Base-by-base conservation (phyloP, 179 eudicot genomes). In the Patellifolia procumbens region DNA sequence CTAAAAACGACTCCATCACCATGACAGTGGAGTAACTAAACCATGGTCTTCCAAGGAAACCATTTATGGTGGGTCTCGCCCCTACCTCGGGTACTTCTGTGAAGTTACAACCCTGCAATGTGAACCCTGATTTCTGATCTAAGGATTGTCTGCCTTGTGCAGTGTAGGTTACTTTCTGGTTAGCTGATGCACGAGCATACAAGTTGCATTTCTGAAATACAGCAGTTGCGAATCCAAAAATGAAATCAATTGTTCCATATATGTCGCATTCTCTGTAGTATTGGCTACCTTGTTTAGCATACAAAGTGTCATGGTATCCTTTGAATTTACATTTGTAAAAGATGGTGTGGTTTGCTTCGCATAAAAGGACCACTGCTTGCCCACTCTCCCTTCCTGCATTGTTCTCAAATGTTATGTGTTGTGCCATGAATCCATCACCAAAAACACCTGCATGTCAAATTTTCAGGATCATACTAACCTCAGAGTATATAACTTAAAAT, bases 261-360 rank as follows among this genome's bases (percentile, higher is more conserved):
- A 83, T 83, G 37, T 80, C 80, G 12, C 83, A 83, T 10, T 80
- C 86, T 61, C 83, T 64, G 20, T 80, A 83, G 73, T 66, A 83
- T 17, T 83, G 86, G 2, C 11, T 55, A 20, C 82, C 80, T 73
- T 64, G 7, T 69, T 79, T 76, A 0, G 86, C 81, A 15, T 66
- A 83, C 20, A 83, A 53, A 0, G 86, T 83, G 70, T 83, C 86
- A 11, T 83, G 86, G 76, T 79, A 80, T 2, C 83, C 86, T 5
- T 51, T 34, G 55, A 83, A 51, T 20, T 43, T 73, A 26, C 83
- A 83, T 48, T 45, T 68, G 73, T 83, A 80, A 51, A 83, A 80
- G 13, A 68, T 72, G 22, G 78, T 28, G 66, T 72, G 37, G 56
- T 83, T 75, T 9, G 86, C 83, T 0, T 78, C 26, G 51, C 74